Evolutionary conservation across 2,329 filamentous ascomycete genomes (phyloP), one percentile per base, ranked within the genome.

Genomic region (Diaporthe sp.): DNA sequence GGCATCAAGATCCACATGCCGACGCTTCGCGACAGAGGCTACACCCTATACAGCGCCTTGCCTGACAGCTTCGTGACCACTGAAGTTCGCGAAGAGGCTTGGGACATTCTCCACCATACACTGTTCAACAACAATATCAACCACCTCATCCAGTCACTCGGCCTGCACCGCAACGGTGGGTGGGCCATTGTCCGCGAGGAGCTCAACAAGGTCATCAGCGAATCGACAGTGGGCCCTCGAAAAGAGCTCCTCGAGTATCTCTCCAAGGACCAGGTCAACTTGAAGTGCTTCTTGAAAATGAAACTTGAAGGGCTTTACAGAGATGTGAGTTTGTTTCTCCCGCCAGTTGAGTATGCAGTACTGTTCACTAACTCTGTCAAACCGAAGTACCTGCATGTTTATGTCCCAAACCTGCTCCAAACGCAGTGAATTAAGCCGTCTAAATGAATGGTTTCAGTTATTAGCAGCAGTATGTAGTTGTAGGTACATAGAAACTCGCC

Each of bases 241-340:
- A 55, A 69, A 19, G 65, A 69, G 34, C 49, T 69, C 2, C 49
- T 69, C 5, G 49, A 42, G 15, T 55, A 69, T 55, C 65, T 69
- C 2, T 69, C n/a, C 34, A 55, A 55, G 25, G 65, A 69, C 1
- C 34, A 69, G 10, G 65, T 69, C 0, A 49, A 69, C 3, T 17
- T 69, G 49, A 69, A 69, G 65, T 69, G 65, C 49, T 69, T 69
- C 34, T 17, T 69, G n/a, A 69, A 69, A n/a, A 69, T 69, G 65
- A 69, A 69, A 9, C 65, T 69, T 15, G 65, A 69, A 39, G 65
- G 65, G 9, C 65, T 69, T 42, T 69, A 69, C 34, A 55, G 65
- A 69, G 65, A 69, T 7, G 65, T 69, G n/a, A 55, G 65, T 69
- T 31, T 22, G 8, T 10, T 28, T 8, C 10, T 6, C 7, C 15